Evolutionary conservation across 495 filamentous ascomycete species (phyloP).

Genomic region (Articulospora tetracladia): DNA sequence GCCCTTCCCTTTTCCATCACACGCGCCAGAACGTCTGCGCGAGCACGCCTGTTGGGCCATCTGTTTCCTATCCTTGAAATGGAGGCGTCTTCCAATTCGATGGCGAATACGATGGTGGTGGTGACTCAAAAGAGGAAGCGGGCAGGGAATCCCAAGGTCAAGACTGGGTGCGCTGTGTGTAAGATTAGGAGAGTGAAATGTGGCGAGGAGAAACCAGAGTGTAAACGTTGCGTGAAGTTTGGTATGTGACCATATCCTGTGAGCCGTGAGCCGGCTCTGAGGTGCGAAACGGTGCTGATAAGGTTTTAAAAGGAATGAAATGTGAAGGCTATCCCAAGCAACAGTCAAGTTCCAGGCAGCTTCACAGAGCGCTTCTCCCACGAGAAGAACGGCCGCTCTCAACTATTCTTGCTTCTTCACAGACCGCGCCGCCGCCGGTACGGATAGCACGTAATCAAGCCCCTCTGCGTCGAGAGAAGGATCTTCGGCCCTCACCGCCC

Average conservation of each 20-base stretch:
- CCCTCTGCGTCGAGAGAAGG: background rate
- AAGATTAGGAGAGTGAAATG: slow-evolving; percentile 3
- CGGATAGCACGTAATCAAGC: background rate
- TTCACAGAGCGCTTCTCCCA: background rate
- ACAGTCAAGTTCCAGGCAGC: background rate
- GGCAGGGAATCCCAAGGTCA: slow-evolving; percentile 1
- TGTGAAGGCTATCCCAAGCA: slow-evolving; percentile 10
- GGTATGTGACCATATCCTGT: background rate
- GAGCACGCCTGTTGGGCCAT: too few relatives aligned
- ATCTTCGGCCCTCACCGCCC: background rate
- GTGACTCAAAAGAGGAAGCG: background rate
- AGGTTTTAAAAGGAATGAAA: background rate
- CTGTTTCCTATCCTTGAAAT: background rate
- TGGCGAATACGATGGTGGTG: background rate
- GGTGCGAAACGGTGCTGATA: background rate
- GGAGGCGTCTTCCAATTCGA: background rate
- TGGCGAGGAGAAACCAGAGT: background rate
- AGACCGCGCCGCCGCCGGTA: background rate
- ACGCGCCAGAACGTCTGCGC: too few relatives aligned
- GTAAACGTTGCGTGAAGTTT: background rate
- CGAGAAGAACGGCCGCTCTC: background rate
- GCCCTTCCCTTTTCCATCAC: background rate
- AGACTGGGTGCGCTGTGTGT: background rate
- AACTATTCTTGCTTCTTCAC: too few relatives aligned
- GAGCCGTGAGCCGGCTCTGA: background rate